These are phyloP conservation scores for Suaeda aralocaspica DNA, from an alignment of 148 eudicot genomes.

Conservation along the genomic window DNA sequence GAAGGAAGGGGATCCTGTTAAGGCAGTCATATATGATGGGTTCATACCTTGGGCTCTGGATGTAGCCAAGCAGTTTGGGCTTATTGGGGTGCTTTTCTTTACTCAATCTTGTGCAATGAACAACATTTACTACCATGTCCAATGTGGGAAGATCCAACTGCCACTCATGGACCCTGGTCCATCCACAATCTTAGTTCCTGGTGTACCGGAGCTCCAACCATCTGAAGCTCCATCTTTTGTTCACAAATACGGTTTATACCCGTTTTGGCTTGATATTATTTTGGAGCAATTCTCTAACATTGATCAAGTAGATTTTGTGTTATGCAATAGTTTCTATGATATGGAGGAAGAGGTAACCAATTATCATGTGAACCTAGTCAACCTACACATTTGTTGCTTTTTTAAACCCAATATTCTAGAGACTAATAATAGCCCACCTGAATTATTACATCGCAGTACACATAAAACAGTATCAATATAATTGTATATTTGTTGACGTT, in stretches of 20 bases:
- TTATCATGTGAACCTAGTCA: no score
- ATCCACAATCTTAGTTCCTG: constrained; percentile 34
- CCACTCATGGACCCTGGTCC: constrained; percentile 21
- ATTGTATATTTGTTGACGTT: no score
- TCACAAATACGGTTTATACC: constrained; percentile 28
- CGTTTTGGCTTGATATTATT: constrained; percentile 22
- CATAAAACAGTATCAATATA: no score
- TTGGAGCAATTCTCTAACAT: constrained; percentile 36
- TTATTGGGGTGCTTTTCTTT: constrained; percentile 40
- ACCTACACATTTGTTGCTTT: no score
- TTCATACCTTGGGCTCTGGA: constrained; percentile 48
- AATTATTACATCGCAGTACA: no score
- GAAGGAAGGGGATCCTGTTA: constrained; percentile 22
- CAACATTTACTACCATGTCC: constrained; percentile 43
- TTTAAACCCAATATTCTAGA: no score
- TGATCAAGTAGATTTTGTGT: constrained; percentile 42
- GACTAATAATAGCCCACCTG: no score
- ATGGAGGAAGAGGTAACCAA: constrained; percentile 43
- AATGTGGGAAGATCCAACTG: constrained; percentile 38
- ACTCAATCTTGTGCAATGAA: constrained; percentile 56
- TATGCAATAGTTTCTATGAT: constrained; percentile 40
- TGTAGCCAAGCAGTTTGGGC: constrained; percentile 35
- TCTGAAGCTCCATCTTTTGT: constrained; percentile 40
- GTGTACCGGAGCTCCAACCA: constrained; percentile 35
- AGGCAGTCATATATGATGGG: constrained; percentile 47